Base-by-base conservation (phyloP, 805 yeast genomes). In the Kregervanrija fluxuum region DNA sequence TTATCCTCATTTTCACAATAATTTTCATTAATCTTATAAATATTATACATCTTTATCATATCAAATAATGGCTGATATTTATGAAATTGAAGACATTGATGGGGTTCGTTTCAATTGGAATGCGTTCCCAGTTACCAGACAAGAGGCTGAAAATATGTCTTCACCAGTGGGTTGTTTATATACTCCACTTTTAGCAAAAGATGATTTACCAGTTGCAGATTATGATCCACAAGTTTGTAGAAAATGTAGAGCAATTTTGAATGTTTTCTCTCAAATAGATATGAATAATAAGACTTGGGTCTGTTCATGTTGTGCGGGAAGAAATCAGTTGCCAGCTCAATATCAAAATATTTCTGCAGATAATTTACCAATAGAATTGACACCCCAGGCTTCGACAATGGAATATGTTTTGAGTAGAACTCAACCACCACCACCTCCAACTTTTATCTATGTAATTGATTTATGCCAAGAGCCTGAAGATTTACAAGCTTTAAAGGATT, bases 111-210 rank as follows among this genome's bases (percentile, higher is more conserved):
- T 85, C 68, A 78, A 84, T 55, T 85, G 91, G 91, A 82, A 85
- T 62, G 83, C 86, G 36, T 82, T 91, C 57, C 99, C 99, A 30
- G 80, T 85, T 36, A 82, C 96, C 34, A 80, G 89, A 54, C 78
- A 80, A 36, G 98, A 93, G 64, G 93, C 96, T 14, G 82, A 82
- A 56, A 84, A 93, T 54, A 84, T 89, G 58, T 95, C 91, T 14
- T 90, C 93, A 31, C 99, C 99, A 11, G 82, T 93, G 33, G 95
- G 97, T 36, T 83, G 96, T 45, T 69, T 93, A 50, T 93, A 89
- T 71, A 90, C 97, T n/a, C 99, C 99, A 8, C 74, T 93, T 55
- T 80, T 87, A 57, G 79, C 78, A 46, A 77, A 85, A 53, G 84
- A 82, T 48, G 89, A 82, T 51, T 70, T 88, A 50, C 82, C 87